Percentiles rank a stretch among this genome's conserved stretches.
Evolutionary conservation across 805 yeast species (phyloP).

Genomic region (Yarrowia divulgata): DNA sequence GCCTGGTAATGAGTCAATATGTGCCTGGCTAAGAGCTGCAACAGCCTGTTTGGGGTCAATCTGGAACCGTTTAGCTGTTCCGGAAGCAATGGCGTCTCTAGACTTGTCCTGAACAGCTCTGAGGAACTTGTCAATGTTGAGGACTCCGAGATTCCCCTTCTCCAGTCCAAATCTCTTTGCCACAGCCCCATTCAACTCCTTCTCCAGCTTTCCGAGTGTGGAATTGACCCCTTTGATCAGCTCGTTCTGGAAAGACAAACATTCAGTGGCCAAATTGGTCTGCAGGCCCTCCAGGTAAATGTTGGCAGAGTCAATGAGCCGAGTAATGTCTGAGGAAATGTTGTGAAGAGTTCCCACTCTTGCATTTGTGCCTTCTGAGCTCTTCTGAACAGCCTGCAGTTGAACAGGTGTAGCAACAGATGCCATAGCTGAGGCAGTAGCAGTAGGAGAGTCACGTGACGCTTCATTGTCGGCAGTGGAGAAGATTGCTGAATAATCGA

Average conservation of each 20-base stretch:
- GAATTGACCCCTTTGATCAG: slow-evolving; percentile 1
- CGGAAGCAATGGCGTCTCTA: not conserved
- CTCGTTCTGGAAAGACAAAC: not conserved
- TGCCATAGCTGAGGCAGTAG: not conserved
- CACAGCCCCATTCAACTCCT: not conserved
- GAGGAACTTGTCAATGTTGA: not conserved
- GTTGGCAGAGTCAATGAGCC: slow-evolving; percentile 7
- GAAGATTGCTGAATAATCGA: slow-evolving; percentile 12
- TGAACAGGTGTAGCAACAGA: not conserved
- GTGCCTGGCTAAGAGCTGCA: not conserved
- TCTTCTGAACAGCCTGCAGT: not conserved
- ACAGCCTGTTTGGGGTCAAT: slow-evolving; percentile 2
- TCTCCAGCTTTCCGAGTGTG: not conserved
- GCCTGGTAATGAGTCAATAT: slow-evolving; percentile 6
- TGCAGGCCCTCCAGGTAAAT: slow-evolving; percentile 24
- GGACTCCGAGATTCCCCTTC: not conserved
- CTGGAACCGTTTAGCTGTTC: not conserved
- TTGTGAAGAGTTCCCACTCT: not conserved
- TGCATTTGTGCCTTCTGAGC: no score
- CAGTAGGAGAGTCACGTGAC: no score
- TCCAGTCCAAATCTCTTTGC: not conserved
- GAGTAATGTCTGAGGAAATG: slow-evolving; percentile 2
- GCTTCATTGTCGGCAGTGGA: not conserved
- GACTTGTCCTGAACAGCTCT: not conserved
- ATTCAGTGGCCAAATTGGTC: slow-evolving; percentile 9